Base-by-base conservation (phyloP, 345 rosid genomes). In the Populus nigra region DNA sequence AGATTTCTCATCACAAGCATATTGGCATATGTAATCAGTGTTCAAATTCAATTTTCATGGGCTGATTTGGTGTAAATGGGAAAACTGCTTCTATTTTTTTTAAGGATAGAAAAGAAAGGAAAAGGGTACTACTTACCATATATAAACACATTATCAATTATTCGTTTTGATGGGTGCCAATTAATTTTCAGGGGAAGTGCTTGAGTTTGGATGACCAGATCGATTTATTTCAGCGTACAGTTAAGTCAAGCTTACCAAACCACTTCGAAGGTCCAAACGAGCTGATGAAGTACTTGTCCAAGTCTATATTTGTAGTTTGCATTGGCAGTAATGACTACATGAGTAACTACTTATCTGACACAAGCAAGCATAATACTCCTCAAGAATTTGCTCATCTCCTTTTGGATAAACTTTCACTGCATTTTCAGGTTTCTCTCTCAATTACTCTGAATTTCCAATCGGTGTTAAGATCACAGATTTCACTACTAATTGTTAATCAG, bases 271-370 rank as follows among this genome's bases (percentile, higher is more conserved):
- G 53, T 61, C 18, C 78, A 2, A 11, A 76, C n/a, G 82, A 66
- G 27, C 63, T 79, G 0, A 72, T 67, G 22, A 25, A 67, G 2
- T 72, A 86, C 81, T 69, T 88, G 59, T 78, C 85, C 5, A 79
- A 85, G 72, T 83, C 92, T 17, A 80, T 87, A 27, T 76, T 80
- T 20, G 0, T 85, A 16, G 49, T 84, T 72, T 36, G 84, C 3
- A 45, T 72, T 4, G 88, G 92, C 76, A 89, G 77, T 65, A 89
- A 88, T 15, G 89, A 89, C 73, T 84, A 81, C 75, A 20, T 89
- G 43, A 70, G 35, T 5, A 76, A 79, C 68, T 81, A 82, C 65
- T 71, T 73, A 0, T 55, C 18, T 61, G 39, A 18, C n/a, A 59
- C 79, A 5, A 74, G 78, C 77, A 74, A 43, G 5, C 66, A 4